A percentile compares a stretch with the other conserved stretches of the same genome.
Evolutionary conservation across 2,329 filamentous ascomycete species (phyloP).

Genomic region (Trichoderma aggressivum): DNA sequence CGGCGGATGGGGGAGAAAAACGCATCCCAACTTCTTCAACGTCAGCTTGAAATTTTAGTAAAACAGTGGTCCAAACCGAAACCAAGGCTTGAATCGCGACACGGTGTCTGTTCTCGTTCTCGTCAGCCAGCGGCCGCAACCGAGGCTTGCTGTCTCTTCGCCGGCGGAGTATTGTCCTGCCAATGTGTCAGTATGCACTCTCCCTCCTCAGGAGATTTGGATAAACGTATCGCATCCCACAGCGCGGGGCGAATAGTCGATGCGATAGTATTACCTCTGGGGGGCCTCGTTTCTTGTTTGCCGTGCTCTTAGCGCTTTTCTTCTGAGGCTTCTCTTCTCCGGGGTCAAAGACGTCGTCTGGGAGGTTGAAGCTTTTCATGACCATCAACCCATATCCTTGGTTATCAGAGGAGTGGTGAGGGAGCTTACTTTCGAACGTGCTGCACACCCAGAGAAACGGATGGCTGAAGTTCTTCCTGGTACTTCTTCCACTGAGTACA

Average conservation of each 20-base stretch:
- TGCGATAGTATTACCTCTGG: slow-evolving; percentile 41
- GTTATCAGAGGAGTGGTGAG: background rate
- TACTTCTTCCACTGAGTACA: slow-evolving; percentile 75
- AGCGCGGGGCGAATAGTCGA: slow-evolving; percentile 19
- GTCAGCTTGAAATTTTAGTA: slow-evolving; percentile 24
- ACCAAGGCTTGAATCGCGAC: background rate
- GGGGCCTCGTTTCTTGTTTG: slow-evolving; percentile 48
- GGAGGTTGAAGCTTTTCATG: slow-evolving; percentile 76
- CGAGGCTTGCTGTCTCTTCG: slow-evolving; percentile 43
- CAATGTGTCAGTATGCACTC: slow-evolving; percentile 27
- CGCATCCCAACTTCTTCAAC: slow-evolving; percentile 23
- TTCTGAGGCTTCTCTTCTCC: slow-evolving; percentile 71
- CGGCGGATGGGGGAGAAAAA: background rate
- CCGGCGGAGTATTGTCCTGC: slow-evolving; percentile 37
- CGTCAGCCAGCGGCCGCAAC: slow-evolving; percentile 39
- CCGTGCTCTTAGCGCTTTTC: slow-evolving; percentile 43
- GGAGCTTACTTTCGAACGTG: slow-evolving; percentile 76
- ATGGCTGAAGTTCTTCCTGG: slow-evolving; percentile 62
- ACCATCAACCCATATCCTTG: slow-evolving; percentile 17
- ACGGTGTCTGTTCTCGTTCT: background rate
- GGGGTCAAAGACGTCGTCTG: slow-evolving; percentile 80
- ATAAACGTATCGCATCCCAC: slow-evolving; percentile 9
- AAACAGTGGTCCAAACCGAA: slow-evolving; percentile 18
- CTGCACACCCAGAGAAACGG: slow-evolving; percentile 68
- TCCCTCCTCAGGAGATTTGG: background rate